Evolutionary conservation across 2,329 filamentous ascomycete genomes (phyloP).

Genomic region (Exophiala oligosperma): DNA sequence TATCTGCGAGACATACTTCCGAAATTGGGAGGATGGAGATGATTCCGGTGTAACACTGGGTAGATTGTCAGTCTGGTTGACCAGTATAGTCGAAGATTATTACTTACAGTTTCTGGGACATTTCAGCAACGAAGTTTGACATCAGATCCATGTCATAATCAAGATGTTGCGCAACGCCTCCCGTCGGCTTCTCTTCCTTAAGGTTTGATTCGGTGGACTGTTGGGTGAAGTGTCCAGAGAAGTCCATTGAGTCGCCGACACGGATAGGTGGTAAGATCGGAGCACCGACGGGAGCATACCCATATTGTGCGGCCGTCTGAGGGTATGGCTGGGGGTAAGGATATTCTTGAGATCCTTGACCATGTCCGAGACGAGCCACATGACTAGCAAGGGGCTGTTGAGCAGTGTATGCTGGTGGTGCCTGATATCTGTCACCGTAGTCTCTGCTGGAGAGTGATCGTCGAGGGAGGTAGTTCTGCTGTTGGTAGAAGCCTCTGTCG

Average conservation of each 20-base stretch:
- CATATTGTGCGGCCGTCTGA: conserved; percentile 19
- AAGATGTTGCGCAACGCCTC: conserved; percentile 88
- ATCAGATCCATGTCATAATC: conserved; percentile 97
- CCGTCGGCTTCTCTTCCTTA: conserved; percentile 68
- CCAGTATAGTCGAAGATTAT: neutral
- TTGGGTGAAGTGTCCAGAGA: conserved; percentile 26
- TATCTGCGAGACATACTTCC: conserved; percentile 90
- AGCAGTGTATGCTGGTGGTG: conserved; percentile 40
- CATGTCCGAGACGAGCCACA: conserved; percentile 14
- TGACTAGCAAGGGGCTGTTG: conserved; percentile 21
- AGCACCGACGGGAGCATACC: conserved; percentile 30
- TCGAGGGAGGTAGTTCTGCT: conserved; percentile 41
- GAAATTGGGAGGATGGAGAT: conserved; percentile 70
- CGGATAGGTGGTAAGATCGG: conserved; percentile 44
- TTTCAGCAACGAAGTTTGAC: conserved; percentile 92
- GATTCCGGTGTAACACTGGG: conserved; percentile 64
- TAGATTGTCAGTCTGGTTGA: conserved; percentile 58
- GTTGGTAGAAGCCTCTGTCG: conserved; percentile 35
- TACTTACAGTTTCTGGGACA: conserved; percentile 72
- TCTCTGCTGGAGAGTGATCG: conserved; percentile 46
- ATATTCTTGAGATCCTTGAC: conserved; percentile 20
- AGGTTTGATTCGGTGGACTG: conserved; percentile 38
- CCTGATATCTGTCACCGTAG: conserved; percentile 48
- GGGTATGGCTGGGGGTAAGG: conserved; percentile 20
- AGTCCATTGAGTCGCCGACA: conserved; percentile 37